Percentiles rank a stretch among this genome's conserved stretches.
phyloP scores from a whole-genome alignment of 768 basidiomycete genomes.

The Porphyrellus cyaneotinctus region DNA sequence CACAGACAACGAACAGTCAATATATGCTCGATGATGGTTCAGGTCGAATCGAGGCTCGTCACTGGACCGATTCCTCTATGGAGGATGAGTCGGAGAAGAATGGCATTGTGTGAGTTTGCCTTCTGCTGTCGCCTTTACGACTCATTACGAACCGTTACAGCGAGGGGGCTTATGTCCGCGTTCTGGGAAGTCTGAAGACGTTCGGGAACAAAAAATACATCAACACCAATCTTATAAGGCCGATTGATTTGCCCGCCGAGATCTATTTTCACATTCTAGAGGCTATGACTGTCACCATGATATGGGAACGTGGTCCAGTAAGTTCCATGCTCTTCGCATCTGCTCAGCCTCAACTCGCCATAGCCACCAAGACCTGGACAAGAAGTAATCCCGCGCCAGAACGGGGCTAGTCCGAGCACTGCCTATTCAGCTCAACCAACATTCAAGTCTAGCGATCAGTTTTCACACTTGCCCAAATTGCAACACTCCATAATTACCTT shows the following conservation, averaged over 20 bases:
- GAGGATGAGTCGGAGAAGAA: constrained; percentile 52
- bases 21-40: constrained; percentile 87
- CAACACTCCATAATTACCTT: constrained; percentile 66
- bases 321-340: constrained; percentile 18
- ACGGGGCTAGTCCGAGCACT: constrained; percentile 24
- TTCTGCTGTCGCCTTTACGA: neutral
- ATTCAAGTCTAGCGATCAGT: constrained; percentile 39
- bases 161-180: constrained; percentile 72
- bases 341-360: neutral
- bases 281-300: constrained; percentile 62
- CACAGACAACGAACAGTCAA: constrained; percentile 75
- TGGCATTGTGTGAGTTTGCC: constrained; percentile 41
- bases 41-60: constrained; percentile 69
- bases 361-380: constrained; percentile 36
- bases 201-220: constrained; percentile 82
- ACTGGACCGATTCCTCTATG: constrained; percentile 71
- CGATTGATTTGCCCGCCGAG: constrained; percentile 68
- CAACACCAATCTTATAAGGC: constrained; percentile 70
- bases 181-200: constrained; percentile 76
- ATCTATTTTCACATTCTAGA: constrained; percentile 80
- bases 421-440: constrained; percentile 42
- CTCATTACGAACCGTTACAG: constrained; percentile 34
- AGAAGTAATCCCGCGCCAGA: constrained; percentile 8
- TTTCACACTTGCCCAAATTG: constrained; percentile 51
- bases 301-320: constrained; percentile 64